These are phyloP conservation scores for Coriaria nepalensis DNA, from an alignment of 306 rosid genomes.

Conservation along the genomic window DNA sequence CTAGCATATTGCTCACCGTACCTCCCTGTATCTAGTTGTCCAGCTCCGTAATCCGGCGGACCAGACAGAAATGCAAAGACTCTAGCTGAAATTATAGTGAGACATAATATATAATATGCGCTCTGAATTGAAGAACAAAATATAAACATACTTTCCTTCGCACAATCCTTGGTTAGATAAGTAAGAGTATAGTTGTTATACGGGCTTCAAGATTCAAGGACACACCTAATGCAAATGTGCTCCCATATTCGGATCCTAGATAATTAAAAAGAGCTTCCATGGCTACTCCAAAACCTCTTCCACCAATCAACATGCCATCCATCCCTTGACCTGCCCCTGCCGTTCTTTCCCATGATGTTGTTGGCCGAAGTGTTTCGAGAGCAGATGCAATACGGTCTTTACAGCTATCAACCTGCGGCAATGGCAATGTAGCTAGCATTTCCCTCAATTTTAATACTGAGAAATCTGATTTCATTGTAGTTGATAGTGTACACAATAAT, in stretches of 20 bases:
- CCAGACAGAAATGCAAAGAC: constrained; percentile 83
- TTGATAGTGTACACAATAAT: neutral
- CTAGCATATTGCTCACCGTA: constrained; percentile 98
- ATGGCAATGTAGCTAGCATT: constrained; percentile 15
- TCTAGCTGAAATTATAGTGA: constrained; percentile 61
- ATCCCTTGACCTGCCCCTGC: constrained; percentile 75
- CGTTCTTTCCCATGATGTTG: constrained; percentile 97
- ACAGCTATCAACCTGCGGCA: constrained; percentile 71
- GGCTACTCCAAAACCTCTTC: constrained; percentile 89
- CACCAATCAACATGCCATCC: constrained; percentile 87
- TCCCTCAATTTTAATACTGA: constrained; percentile 6
- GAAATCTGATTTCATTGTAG: constrained; percentile 3
- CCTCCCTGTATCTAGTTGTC: constrained; percentile 82
- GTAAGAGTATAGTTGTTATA: neutral
- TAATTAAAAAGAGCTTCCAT: constrained; percentile 85
- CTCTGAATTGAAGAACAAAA: constrained; percentile 1
- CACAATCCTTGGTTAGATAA: no score
- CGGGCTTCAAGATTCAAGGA: constrained; percentile 15
- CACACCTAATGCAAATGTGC: constrained; percentile 87
- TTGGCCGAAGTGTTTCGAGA: constrained; percentile 88
- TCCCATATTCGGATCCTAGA: constrained; percentile 96
- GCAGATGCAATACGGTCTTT: constrained; percentile 89
- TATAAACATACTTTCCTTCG: no score
- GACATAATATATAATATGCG: constrained; percentile 3
- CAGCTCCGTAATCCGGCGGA: constrained; percentile 95